Conservation (phyloP, 1,284 basidiomycete species). For the Pseudozyma sp. region DNA sequence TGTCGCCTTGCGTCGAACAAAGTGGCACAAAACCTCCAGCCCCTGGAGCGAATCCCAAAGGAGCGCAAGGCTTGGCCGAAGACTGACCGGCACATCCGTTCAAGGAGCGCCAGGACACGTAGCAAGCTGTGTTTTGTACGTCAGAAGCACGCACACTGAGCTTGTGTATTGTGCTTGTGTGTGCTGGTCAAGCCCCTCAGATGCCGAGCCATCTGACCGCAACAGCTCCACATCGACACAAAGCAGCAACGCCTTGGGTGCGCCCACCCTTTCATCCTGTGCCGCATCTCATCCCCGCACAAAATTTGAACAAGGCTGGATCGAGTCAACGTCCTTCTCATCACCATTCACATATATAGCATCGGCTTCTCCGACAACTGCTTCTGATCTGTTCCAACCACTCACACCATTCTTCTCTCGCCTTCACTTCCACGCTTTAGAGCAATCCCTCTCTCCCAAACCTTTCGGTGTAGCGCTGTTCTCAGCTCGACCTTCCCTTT, state of each 20-base stretch:
- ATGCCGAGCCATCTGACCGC: neutral
- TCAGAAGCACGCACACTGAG: no score
- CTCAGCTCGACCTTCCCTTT: slow-evolving; percentile 11
- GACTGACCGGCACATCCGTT: slow-evolving; percentile 25
- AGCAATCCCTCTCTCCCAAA: slow-evolving; percentile 1
- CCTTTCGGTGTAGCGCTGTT: slow-evolving; percentile 7
- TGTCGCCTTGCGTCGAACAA: neutral
- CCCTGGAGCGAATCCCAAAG: slow-evolving; percentile 30
- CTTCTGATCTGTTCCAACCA: neutral
- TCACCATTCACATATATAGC: slow-evolving; percentile 21
- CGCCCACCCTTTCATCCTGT: slow-evolving; percentile 1
- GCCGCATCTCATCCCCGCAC: neutral
- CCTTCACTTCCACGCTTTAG: slow-evolving; percentile 8
- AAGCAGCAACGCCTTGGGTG: neutral
- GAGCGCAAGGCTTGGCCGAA: slow-evolving; percentile 6
- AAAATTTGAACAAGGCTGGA: neutral
- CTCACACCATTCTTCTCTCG: slow-evolving; percentile 1
- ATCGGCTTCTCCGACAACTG: slow-evolving; percentile 23
- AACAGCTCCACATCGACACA: slow-evolving; percentile 3
- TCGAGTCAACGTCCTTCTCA: neutral
- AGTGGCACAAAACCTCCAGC: neutral
- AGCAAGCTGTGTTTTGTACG: neutral
- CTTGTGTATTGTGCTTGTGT: no score
- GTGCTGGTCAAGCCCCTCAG: neutral
- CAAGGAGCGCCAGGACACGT: slow-evolving; percentile 27